These are phyloP conservation scores for Nigrospora osmanthi DNA, from an alignment of 2,329 filamentous ascomycete genomes.

Conservation along the genomic window DNA sequence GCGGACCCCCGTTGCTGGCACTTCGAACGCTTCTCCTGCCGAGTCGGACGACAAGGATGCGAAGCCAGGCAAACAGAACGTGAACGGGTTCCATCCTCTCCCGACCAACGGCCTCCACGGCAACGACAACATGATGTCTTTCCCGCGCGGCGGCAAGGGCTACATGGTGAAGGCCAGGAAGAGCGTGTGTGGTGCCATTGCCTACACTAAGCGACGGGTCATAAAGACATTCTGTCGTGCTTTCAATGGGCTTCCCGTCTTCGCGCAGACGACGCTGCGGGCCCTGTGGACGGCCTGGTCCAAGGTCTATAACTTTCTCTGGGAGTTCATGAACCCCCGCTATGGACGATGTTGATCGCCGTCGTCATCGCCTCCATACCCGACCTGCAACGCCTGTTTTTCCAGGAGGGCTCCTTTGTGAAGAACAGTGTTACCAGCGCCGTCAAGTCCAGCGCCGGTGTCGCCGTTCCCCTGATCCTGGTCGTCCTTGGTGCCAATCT, in stretches of 20 bases:
- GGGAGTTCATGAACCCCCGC: conserved; percentile 98
- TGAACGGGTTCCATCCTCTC: conserved; percentile 5
- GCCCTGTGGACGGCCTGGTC: conserved; percentile 23
- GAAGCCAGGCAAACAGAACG: conserved; percentile 16
- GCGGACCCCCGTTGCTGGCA: conserved; percentile 43
- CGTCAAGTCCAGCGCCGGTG: conserved; percentile 74
- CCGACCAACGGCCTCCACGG: conserved; percentile 16
- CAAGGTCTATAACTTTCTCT: conserved; percentile 57
- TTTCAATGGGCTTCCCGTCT: conserved; percentile 30
- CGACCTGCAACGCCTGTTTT: conserved; percentile 74
- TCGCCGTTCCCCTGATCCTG: conserved; percentile 90
- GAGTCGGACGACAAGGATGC: conserved; percentile 41
- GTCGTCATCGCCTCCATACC: conserved; percentile 87
- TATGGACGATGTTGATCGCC: conserved; percentile 95
- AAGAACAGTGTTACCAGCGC: conserved; percentile 89
- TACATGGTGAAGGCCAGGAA: conserved; percentile 27
- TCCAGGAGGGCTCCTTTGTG: conserved; percentile 80
- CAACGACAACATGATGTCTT: conserved; percentile 52
- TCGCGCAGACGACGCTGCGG: conserved; percentile 27
- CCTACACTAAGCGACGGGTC: conserved; percentile 12
- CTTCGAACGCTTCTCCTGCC: conserved; percentile 40
- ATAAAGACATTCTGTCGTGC: conserved; percentile 10
- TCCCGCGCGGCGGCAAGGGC: conserved; percentile 44
- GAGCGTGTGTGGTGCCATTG: conserved; percentile 19
- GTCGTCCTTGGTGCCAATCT: conserved; percentile 94